A percentile compares a stretch with the other conserved stretches of the same genome.
Evolutionary conservation across 2,329 filamentous ascomycete species (phyloP).

Genomic region (Talaromyces sp.): DNA sequence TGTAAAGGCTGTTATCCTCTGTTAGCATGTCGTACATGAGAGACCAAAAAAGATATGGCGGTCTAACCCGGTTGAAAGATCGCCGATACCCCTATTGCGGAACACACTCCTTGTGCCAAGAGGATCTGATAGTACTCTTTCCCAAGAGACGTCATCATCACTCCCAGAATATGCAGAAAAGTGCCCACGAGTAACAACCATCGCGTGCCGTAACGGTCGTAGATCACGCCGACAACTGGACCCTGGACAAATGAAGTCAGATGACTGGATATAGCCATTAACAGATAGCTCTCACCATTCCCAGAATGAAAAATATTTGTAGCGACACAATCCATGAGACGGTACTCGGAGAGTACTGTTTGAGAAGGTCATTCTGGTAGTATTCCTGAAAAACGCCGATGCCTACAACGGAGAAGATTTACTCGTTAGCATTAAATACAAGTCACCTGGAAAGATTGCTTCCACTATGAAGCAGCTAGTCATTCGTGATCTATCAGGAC

Average conservation of each 20-base stretch:
- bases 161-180: conserved; percentile 47
- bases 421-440: conserved; percentile 34
- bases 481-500: neutral
- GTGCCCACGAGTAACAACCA: conserved; percentile 44
- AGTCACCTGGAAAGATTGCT: neutral
- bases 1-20: conserved; percentile 41
- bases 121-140: conserved; percentile 52
- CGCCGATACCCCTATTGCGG: conserved; percentile 6
- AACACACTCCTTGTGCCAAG: conserved; percentile 49
- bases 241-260: conserved; percentile 33
- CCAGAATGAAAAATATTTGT: conserved; percentile 52
- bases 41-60: conserved; percentile 29
- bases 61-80: neutral
- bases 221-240: conserved; percentile 51
- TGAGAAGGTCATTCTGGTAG: conserved; percentile 45
- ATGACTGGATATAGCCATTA: neutral
- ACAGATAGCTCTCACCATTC: conserved; percentile 34
- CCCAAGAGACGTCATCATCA: conserved; percentile 54
- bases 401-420: conserved; percentile 41
- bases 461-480: neutral
- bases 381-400: conserved; percentile 55
- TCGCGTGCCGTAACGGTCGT: conserved; percentile 51
- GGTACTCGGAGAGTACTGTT: conserved; percentile 40
- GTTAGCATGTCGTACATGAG: conserved; percentile 39
- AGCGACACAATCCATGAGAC: conserved; percentile 54